Conservation (phyloP, 352 stramenopile genomes). For the Globisporangium parvum region DNA sequence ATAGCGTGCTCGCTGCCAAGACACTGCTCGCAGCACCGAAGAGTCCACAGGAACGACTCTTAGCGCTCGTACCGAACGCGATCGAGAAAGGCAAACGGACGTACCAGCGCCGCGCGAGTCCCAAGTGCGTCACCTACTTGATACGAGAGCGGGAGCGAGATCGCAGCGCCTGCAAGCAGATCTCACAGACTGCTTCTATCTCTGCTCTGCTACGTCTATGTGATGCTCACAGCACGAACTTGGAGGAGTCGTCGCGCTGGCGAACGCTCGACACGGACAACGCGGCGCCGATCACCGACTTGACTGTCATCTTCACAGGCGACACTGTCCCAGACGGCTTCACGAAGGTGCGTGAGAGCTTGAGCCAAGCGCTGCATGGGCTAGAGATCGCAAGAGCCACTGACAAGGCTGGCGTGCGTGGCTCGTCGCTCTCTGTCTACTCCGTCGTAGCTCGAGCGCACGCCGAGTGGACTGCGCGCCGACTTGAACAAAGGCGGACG, state of each 20-base stretch:
- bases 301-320: constrained; percentile 75
- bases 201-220: not conserved
- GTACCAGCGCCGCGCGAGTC: constrained; percentile 26
- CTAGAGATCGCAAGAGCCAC: not conserved
- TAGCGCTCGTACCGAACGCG: constrained; percentile 27
- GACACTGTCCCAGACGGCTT: constrained; percentile 65
- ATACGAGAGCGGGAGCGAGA: not conserved
- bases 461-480: constrained; percentile 59
- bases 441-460: constrained; percentile 53
- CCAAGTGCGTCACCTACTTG: constrained; percentile 11
- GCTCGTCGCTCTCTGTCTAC: not conserved
- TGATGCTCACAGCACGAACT: not conserved
- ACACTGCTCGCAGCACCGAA: constrained; percentile 25
- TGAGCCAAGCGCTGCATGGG: not conserved
- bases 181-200: not conserved
- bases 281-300: constrained; percentile 47
- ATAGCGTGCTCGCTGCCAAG: constrained; percentile 4
- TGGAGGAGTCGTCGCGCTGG: constrained; percentile 29
- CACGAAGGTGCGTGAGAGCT: constrained; percentile 42
- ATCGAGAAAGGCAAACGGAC: constrained; percentile 49
- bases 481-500: constrained; percentile 80
- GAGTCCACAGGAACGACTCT: constrained; percentile 51
- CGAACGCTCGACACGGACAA: constrained; percentile 41
- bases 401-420: not conserved
- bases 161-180: no score